Percentiles rank a stretch among this genome's conserved stretches.
Evolutionary conservation across 1,284 basidiomycete genomes (phyloP).

Genomic region (Apiotrichum laibachii): DNA sequence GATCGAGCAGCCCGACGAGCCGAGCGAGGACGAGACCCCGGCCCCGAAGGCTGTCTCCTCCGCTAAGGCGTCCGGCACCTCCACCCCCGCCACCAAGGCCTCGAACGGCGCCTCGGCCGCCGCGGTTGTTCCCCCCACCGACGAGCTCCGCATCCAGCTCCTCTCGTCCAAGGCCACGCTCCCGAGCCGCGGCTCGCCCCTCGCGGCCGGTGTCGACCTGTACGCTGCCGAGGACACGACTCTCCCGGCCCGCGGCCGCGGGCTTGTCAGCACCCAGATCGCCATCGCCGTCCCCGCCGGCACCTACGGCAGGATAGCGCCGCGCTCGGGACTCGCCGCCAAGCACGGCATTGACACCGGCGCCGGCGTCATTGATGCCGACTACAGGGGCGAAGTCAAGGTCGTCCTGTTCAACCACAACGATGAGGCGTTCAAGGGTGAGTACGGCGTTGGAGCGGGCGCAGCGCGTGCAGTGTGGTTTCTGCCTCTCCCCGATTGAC

Average conservation of each 20-base stretch:
- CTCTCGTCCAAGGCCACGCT: constrained; percentile 76
- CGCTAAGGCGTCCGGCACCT: background rate
- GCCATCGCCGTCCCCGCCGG: constrained; percentile 88
- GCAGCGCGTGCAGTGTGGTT: too few species aligned
- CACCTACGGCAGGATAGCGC: constrained; percentile 93
- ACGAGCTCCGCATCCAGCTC: constrained; percentile 72
- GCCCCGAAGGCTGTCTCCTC: background rate
- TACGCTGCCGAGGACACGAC: constrained; percentile 79
- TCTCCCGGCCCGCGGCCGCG: constrained; percentile 82
- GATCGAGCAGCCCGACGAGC: constrained; percentile 41
- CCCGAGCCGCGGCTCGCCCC: constrained; percentile 80
- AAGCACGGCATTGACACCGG: constrained; percentile 98
- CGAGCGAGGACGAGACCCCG: constrained; percentile 29
- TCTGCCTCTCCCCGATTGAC: too few species aligned
- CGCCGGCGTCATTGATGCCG: constrained; percentile 93
- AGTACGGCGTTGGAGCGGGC: constrained; percentile 31
- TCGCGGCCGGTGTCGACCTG: constrained; percentile 91
- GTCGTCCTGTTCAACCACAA: constrained; percentile 94
- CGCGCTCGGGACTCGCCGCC: constrained; percentile 89
- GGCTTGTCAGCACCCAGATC: constrained; percentile 82
- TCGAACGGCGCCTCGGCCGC: background rate
- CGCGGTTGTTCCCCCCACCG: constrained; percentile 1
- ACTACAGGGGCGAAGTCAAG: constrained; percentile 88
- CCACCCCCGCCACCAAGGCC: background rate
- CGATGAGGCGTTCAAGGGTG: constrained; percentile 81